Percentiles rank a stretch among this genome's conserved stretches.
Evolutionary conservation across 441 rosid species (phyloP).

Genomic region (Corymbia citriodora): DNA sequence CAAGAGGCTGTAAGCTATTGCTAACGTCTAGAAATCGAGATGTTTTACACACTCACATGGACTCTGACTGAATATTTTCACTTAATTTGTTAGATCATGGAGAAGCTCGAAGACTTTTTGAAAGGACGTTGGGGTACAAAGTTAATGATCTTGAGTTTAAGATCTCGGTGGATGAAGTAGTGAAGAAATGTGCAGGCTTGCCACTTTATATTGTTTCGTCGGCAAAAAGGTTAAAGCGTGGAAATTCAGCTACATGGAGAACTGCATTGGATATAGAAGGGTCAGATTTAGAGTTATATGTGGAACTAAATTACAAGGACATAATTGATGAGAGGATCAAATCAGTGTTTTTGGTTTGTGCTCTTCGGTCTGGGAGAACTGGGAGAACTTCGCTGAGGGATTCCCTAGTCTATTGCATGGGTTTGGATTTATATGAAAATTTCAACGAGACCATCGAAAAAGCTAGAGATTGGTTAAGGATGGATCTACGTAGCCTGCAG

Average conservation of each 20-base stretch:
- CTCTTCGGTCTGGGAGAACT: too few relatives aligned
- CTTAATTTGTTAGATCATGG: not conserved
- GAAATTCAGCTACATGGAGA: not conserved
- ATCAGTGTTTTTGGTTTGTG: not conserved
- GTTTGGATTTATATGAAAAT: too few relatives aligned
- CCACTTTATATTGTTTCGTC: not conserved
- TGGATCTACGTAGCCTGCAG: accelerated
- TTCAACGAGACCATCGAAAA: too few relatives aligned
- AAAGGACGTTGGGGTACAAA: not conserved
- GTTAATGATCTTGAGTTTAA: not conserved
- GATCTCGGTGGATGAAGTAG: not conserved
- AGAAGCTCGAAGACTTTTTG: not conserved
- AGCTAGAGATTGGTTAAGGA: accelerated
- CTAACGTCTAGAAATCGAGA: too few relatives aligned
- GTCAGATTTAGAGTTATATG: too few relatives aligned
- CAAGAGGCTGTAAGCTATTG: too few relatives aligned
- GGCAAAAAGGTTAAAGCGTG: not conserved
- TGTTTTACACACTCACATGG: too few relatives aligned
- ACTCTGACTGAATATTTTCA: too few relatives aligned
- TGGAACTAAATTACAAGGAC: not conserved
- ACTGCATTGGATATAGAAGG: not conserved
- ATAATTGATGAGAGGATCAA: not conserved
- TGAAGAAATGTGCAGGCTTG: not conserved
- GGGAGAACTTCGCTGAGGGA: not conserved
- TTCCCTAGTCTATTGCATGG: too few relatives aligned